Conservation (phyloP, 345 rosid species). For the Eucalyptus curtisii region DNA sequence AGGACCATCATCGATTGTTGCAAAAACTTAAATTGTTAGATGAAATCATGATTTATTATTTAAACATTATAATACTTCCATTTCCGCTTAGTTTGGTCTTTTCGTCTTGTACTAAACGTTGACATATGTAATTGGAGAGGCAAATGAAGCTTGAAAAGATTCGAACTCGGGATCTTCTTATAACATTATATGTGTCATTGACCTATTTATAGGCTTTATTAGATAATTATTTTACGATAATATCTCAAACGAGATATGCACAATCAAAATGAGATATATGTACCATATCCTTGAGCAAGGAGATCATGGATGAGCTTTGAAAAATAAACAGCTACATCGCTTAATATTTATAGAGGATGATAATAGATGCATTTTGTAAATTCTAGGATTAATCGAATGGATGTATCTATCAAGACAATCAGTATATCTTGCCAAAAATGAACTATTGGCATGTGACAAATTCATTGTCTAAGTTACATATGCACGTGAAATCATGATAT, state of each 20-base stretch:
- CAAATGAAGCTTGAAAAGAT: too few relatives aligned
- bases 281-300: too few relatives aligned
- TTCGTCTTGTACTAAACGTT: background rate
- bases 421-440: background rate
- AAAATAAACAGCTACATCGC: background rate
- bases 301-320: too few relatives aligned
- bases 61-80: background rate
- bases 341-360: background rate
- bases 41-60: background rate
- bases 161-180: too few relatives aligned
- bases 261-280: background rate
- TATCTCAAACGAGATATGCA: slow-evolving; percentile 10
- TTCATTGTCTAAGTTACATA: background rate
- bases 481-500: too few relatives aligned
- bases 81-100: background rate
- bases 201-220: background rate
- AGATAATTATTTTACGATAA: slow-evolving; percentile 5
- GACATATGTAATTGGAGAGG: background rate
- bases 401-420: background rate
- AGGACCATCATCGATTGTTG: background rate
- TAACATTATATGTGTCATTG: too few relatives aligned
- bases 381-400: background rate
- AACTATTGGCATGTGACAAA: background rate
- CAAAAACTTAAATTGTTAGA: background rate
- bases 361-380: background rate